phyloP scores from a whole-genome alignment of 169 alveolate genomes.

The Eimeria sp. region DNA sequence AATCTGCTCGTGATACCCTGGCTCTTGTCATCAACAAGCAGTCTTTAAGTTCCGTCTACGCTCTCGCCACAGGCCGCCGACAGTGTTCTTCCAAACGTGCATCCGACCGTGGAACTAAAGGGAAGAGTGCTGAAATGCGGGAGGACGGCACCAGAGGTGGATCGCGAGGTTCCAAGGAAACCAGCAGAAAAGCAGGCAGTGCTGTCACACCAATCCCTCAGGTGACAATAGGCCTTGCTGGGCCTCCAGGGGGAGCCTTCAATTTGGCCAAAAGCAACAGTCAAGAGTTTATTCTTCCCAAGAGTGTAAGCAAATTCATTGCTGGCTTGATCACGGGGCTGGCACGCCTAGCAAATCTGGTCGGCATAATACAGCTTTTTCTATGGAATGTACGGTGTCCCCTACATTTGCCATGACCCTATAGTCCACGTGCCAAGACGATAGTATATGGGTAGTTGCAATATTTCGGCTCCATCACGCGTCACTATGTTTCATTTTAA shows the following conservation, averaged over 20 bases:
- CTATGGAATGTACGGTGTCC: background rate
- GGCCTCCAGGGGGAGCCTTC: constrained; percentile 62
- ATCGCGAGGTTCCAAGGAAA: background rate
- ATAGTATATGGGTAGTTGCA: too few species aligned
- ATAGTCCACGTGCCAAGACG: background rate
- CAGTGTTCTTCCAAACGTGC: constrained; percentile 60
- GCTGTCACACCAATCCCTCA: constrained; percentile 57
- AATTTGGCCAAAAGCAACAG: constrained; percentile 55
- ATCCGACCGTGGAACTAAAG: constrained; percentile 12
- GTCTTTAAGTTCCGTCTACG: background rate
- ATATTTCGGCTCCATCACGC: too few species aligned
- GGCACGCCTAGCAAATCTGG: background rate
- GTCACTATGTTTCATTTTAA: background rate
- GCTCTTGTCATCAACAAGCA: background rate
- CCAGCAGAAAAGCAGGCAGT: constrained; percentile 10
- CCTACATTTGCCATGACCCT: background rate
- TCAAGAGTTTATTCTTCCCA: constrained; percentile 48
- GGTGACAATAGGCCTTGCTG: constrained; percentile 75
- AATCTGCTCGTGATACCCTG: too few species aligned
- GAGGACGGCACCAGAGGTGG: constrained; percentile 4
- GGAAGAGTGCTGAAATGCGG: constrained; percentile 9
- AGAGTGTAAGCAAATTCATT: constrained; percentile 30
- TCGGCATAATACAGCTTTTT: background rate
- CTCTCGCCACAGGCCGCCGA: constrained; percentile 33
- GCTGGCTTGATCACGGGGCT: too few species aligned